A percentile compares a stretch with the other conserved stretches of the same genome.
Conservation (phyloP, 805 yeast genomes). For the Priceomyces haplophilus region DNA sequence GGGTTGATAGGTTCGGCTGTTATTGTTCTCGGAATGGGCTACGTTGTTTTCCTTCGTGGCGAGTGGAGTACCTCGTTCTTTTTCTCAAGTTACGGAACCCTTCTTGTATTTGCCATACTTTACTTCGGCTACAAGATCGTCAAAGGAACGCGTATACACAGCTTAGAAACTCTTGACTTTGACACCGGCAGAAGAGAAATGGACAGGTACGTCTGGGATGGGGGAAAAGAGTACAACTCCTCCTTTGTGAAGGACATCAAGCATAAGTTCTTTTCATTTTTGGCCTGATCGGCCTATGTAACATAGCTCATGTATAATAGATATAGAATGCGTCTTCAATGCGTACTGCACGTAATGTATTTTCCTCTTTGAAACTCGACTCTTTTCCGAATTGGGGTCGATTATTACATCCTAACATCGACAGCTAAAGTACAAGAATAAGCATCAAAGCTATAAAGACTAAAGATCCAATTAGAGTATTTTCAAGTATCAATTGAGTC, state of each 20-base stretch:
- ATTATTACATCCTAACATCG: neutral
- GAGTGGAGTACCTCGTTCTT: constrained; percentile 62
- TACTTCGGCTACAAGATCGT: constrained; percentile 55
- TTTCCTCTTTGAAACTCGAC: neutral
- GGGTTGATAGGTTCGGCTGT: constrained; percentile 55
- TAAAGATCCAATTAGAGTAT: no score
- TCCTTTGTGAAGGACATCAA: constrained; percentile 31
- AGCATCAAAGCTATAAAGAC: no score
- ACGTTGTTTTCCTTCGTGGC: constrained; percentile 53
- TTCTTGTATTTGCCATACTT: constrained; percentile 49
- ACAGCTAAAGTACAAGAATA: no score
- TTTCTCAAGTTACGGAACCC: constrained; percentile 62
- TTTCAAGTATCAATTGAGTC: no score
- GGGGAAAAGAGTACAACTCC: constrained; percentile 48
- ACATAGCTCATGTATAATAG: neutral
- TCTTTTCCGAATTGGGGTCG: neutral
- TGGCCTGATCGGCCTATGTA: constrained; percentile 23
- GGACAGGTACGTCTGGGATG: constrained; percentile 80
- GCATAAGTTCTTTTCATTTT: constrained; percentile 30
- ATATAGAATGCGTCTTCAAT: neutral
- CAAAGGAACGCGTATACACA: constrained; percentile 61
- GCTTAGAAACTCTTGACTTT: constrained; percentile 71
- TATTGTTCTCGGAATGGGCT: constrained; percentile 58
- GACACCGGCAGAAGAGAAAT: constrained; percentile 83
- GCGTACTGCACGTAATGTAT: neutral